phyloP scores from a whole-genome alignment of 2,329 filamentous ascomycete genomes.

The Fusarium sp. region DNA sequence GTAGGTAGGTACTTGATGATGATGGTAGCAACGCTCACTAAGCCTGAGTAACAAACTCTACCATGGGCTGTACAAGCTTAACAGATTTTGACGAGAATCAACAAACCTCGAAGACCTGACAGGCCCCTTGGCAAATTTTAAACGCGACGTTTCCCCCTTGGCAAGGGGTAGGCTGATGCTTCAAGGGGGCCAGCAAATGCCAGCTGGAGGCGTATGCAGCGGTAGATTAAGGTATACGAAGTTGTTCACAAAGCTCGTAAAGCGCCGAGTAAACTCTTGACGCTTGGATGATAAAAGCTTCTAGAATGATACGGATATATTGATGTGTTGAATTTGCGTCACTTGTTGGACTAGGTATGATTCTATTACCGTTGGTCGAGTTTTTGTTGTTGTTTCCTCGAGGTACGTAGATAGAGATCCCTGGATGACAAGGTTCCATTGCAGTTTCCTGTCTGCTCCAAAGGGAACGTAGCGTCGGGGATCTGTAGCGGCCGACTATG shows the following conservation, averaged over 20 bases:
- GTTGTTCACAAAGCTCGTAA: conserved; percentile 23
- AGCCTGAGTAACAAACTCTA: background rate
- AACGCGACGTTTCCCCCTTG: conserved; percentile 41
- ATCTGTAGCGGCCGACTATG: conserved; percentile 33
- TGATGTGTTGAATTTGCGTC: background rate
- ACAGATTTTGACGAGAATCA: conserved; percentile 18
- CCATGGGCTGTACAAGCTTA: background rate
- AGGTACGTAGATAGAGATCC: conserved; percentile 12
- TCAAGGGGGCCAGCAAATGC: conserved; percentile 46
- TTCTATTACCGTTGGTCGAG: background rate
- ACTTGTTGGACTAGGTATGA: background rate
- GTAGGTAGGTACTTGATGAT: background rate
- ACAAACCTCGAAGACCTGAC: conserved; percentile 15
- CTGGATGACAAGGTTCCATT: conserved; percentile 31
- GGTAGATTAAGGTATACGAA: conserved; percentile 7
- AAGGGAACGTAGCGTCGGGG: conserved; percentile 31
- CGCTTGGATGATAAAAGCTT: conserved; percentile 1
- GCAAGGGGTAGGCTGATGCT: conserved; percentile 40
- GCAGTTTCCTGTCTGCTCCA: conserved; percentile 20
- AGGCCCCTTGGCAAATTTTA: conserved; percentile 40
- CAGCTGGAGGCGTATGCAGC: conserved; percentile 35
- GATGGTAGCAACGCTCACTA: background rate
- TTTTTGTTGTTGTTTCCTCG: conserved; percentile 3
- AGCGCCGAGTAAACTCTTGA: conserved; percentile 5
- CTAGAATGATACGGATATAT: conserved; percentile 1